Evolutionary conservation across 208 protist species (phyloP).

Genomic region (Leptomonas pyrrhocoris): DNA sequence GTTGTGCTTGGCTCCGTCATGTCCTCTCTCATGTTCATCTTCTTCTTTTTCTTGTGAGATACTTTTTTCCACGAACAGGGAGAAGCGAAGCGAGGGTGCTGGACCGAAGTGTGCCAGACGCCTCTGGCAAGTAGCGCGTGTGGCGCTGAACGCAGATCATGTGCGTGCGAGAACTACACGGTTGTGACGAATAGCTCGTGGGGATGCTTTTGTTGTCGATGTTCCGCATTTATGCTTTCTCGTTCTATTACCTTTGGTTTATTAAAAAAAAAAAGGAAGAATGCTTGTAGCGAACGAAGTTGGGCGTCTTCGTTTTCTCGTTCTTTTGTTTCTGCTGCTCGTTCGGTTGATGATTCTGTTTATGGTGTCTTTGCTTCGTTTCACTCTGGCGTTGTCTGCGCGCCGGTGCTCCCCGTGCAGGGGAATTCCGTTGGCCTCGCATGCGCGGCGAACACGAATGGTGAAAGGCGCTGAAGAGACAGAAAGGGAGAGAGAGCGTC

Average conservation of each 20-base stretch:
- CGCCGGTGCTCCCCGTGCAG: neutral
- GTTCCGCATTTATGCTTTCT: no score
- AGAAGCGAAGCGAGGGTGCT: neutral
- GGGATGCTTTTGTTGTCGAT: no score
- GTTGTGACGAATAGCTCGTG: no score
- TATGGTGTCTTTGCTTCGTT: neutral
- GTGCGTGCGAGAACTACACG: no score
- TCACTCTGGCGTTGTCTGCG: neutral
- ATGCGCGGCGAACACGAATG: no score
- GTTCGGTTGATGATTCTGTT: neutral
- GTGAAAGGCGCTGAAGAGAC: no score
- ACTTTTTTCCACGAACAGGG: neutral
- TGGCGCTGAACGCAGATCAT: no score
- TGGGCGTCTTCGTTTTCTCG: neutral
- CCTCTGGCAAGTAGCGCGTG: neutral
- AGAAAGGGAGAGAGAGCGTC: no score
- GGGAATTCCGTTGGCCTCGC: no score
- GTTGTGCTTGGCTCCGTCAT: conserved; percentile 70
- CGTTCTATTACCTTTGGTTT: no score
- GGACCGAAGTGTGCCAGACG: neutral
- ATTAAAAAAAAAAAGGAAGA: no score
- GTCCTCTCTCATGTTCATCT: conserved; percentile 63
- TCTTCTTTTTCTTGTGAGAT: conserved; percentile 67
- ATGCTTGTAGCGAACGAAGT: neutral
- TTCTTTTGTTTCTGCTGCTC: neutral